Percentiles rank a stretch among this genome's conserved stretches.
These are phyloP conservation scores for Pseudogymnoascus sp. DNA, from an alignment of 2,329 filamentous ascomycete species.

Conservation along the genomic window DNA sequence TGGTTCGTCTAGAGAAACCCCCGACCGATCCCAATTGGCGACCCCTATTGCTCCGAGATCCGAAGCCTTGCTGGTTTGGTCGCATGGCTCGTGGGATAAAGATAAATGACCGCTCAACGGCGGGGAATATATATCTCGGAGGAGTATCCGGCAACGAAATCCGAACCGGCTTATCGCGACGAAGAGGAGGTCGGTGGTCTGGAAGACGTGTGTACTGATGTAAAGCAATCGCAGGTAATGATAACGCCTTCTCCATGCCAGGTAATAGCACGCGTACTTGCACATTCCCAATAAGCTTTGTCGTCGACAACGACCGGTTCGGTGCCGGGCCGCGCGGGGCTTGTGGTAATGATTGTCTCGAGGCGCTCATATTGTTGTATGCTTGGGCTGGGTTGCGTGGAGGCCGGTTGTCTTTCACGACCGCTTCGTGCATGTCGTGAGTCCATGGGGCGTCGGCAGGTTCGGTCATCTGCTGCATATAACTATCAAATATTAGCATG, in stretches of 20 bases:
- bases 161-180: slow-evolving; percentile 91
- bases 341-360: slow-evolving; percentile 22
- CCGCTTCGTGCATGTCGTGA: slow-evolving; percentile 84
- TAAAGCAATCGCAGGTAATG: slow-evolving; percentile 69
- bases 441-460: slow-evolving; percentile 73
- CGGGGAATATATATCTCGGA: slow-evolving; percentile 85
- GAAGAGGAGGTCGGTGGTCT: slow-evolving; percentile 85
- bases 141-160: slow-evolving; percentile 77
- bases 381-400: slow-evolving; percentile 19
- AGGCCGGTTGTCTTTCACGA: slow-evolving; percentile 38
- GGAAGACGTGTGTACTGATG: slow-evolving; percentile 91
- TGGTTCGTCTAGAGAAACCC: slow-evolving; percentile 70
- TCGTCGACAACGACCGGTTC: slow-evolving; percentile 73
- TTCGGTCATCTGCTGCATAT: slow-evolving; percentile 44
- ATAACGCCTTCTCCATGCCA: slow-evolving; percentile 61
- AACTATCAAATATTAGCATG: slow-evolving; percentile 28
- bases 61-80: slow-evolving; percentile 78
- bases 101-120: slow-evolving; percentile 85
- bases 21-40: slow-evolving; percentile 63
- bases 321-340: slow-evolving; percentile 55
- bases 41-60: slow-evolving; percentile 61
- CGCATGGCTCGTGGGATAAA: slow-evolving; percentile 93
- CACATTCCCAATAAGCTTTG: slow-evolving; percentile 74
- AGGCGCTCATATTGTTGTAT: slow-evolving; percentile 34
- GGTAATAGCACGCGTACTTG: slow-evolving; percentile 77